phyloP scores from a whole-genome alignment of 805 yeast species.

The Wickerhamomyces alni region DNA sequence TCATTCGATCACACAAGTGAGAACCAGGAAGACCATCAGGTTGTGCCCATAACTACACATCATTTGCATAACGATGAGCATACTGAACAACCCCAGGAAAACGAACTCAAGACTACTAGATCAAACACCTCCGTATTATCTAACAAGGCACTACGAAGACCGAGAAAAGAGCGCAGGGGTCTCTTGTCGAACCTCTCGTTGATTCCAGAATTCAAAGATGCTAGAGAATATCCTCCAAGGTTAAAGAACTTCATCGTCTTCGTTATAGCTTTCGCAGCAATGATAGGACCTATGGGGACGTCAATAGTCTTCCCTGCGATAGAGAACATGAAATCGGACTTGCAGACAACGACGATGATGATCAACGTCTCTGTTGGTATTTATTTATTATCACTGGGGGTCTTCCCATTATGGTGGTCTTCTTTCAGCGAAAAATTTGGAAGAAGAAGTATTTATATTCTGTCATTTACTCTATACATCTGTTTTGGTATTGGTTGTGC shows the following conservation, averaged over 20 bases:
- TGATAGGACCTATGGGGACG: conserved; percentile 87
- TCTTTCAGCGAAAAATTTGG: conserved; percentile 71
- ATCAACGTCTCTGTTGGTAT: conserved; percentile 80
- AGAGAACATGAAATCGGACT: conserved; percentile 45
- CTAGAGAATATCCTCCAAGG: conserved; percentile 50
- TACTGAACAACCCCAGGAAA: no score
- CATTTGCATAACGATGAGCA: no score
- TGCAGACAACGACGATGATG: conserved; percentile 50
- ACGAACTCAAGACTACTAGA: neutral
- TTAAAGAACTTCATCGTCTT: conserved; percentile 52
- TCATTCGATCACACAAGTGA: neutral
- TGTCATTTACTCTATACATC: conserved; percentile 57
- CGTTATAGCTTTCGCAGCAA: conserved; percentile 65
- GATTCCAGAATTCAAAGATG: conserved; percentile 66
- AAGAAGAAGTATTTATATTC: conserved; percentile 63
- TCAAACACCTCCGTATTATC: conserved; percentile 1
- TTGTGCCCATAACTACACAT: no score
- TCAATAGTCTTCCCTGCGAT: conserved; percentile 79
- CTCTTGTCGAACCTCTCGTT: conserved; percentile 43
- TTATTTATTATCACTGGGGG: conserved; percentile 65
- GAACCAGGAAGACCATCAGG: no score
- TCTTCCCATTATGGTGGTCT: conserved; percentile 89
- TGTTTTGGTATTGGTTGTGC: conserved; percentile 73
- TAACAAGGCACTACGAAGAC: conserved; percentile 8
- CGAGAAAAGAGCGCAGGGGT: conserved; percentile 39